Evolutionary conservation across 805 yeast genomes (phyloP).

Genomic region (Metschnikowia santaceciliae): DNA sequence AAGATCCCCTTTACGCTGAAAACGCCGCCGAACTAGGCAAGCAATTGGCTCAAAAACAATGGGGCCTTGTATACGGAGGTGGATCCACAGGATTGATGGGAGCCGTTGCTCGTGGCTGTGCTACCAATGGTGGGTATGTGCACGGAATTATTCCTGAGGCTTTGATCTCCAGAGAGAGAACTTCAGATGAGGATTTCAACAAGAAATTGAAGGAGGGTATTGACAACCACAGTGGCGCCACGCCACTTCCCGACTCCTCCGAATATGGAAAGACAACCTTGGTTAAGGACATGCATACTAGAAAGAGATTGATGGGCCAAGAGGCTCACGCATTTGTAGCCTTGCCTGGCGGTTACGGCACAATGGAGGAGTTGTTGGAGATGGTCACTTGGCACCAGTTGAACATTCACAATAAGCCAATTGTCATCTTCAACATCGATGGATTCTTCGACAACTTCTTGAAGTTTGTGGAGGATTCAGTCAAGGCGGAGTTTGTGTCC

Average conservation of each 20-base stretch:
- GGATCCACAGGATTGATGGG: conserved; percentile 88
- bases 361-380: conserved; percentile 85
- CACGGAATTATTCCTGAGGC: conserved; percentile 89
- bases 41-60: conserved; percentile 50
- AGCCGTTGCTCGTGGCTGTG: conserved; percentile 61
- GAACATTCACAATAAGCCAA: conserved; percentile 80
- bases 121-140: conserved; percentile 59
- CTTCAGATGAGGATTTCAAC: conserved; percentile 41
- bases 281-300: conserved; percentile 85
- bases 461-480: conserved; percentile 55
- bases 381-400: conserved; percentile 88
- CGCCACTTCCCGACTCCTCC: conserved; percentile 57
- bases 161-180: conserved; percentile 66
- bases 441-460: conserved; percentile 77
- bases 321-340: conserved; percentile 87
- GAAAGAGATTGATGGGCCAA: conserved; percentile 81
- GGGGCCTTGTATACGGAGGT: conserved; percentile 87
- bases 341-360: conserved; percentile 90
- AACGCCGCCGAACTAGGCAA: conserved; percentile 60
- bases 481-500: conserved; percentile 64
- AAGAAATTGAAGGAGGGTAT: conserved; percentile 47
- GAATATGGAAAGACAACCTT: conserved; percentile 75
- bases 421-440: conserved; percentile 69
- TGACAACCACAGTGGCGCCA: conserved; percentile 60
- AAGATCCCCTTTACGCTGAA: conserved; percentile 42